Percentiles rank a stretch among this genome's conserved stretches.
Conservation (phyloP, 2,329 filamentous ascomycete species). For the Ampelomyces quisqualis region DNA sequence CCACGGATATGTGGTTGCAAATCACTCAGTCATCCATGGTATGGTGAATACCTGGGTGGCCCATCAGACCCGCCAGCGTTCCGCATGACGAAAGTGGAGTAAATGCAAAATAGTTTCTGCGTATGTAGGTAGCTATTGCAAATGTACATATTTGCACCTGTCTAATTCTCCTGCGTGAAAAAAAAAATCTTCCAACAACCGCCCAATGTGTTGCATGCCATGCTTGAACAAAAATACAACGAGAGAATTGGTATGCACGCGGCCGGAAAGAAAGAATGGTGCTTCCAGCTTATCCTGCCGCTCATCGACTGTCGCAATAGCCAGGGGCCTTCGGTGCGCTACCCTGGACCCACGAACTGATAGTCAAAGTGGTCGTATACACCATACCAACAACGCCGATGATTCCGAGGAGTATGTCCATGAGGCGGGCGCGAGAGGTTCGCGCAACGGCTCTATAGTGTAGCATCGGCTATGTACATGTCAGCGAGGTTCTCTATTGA, state of each 20-base stretch:
- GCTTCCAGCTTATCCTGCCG: not conserved
- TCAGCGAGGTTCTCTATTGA: constrained; percentile 31
- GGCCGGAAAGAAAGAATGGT: not conserved
- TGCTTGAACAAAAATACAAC: not conserved
- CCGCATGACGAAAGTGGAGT: too few relatives aligned
- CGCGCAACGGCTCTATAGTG: constrained; percentile 80
- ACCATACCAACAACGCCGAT: constrained; percentile 86
- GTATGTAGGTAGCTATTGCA: too few relatives aligned
- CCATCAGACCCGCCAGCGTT: too few relatives aligned
- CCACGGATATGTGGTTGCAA: too few relatives aligned
- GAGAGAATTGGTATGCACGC: too few relatives aligned
- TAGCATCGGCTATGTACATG: constrained; percentile 70
- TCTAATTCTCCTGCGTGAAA: not conserved
- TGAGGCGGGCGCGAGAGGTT: constrained; percentile 64
- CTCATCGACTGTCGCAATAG: constrained; percentile 58
- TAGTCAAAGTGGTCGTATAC: constrained; percentile 85
- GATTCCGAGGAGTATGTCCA: constrained; percentile 74
- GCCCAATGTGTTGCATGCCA: not conserved
- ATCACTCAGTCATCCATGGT: too few relatives aligned
- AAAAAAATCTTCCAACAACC: not conserved
- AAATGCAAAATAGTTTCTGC: too few relatives aligned
- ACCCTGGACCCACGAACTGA: constrained; percentile 79
- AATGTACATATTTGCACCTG: too few relatives aligned
- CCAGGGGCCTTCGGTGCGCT: constrained; percentile 56
- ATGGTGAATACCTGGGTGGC: too few relatives aligned